Base-by-base conservation (phyloP, 2,329 filamentous ascomycete species). In the Chaetomium strumarium region DNA sequence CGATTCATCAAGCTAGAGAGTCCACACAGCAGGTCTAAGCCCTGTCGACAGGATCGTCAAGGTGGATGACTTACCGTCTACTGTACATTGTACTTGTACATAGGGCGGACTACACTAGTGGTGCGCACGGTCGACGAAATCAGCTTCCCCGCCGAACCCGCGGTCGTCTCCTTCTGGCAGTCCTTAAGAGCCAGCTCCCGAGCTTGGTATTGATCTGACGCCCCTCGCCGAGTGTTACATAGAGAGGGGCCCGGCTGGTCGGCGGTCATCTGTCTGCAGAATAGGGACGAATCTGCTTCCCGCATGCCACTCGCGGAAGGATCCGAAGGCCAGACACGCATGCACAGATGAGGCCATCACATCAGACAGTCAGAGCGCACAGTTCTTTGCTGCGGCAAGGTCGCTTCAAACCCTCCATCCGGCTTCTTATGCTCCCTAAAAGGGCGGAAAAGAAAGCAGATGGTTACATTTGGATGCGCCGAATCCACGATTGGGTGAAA, bases 141-240 rank as follows among this genome's bases (percentile, higher is more conserved):
- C 24, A 24, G 44, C 39, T 34, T 38, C 38, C 20, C 24, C 24
- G 24, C 24, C 24, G 24, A 24, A 24, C 24, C 7, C 24, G 24
- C 36, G 19, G 9, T 12, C 16, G 34, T 16, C 54, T 44, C n/a
- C 19, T 53, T 56, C 34, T 37, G 54, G 51, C 45, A 53, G 46
- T 24, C 24, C 24, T 46, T n/a, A n/a, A 43, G 20, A 37, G 29
- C 24, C 4, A 24, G 24, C 7, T 24, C 24, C 24, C 24, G 4
- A 24, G 4, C 4, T 24, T 24, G 24, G 24, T 24, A 24, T 24
- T 24, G 24, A 24, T 24, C 24, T 24, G 24, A 24, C 7, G 7
- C 24, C 24, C 4, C 7, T 24, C 24, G 24, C 24, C 24, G 7
- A 24, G 7, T 24, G 24, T 7, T 24, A 24, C 24, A 24, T 4